These are phyloP conservation scores for Kuraishia piskuri DNA, from an alignment of 805 yeast genomes.

Conservation along the genomic window DNA sequence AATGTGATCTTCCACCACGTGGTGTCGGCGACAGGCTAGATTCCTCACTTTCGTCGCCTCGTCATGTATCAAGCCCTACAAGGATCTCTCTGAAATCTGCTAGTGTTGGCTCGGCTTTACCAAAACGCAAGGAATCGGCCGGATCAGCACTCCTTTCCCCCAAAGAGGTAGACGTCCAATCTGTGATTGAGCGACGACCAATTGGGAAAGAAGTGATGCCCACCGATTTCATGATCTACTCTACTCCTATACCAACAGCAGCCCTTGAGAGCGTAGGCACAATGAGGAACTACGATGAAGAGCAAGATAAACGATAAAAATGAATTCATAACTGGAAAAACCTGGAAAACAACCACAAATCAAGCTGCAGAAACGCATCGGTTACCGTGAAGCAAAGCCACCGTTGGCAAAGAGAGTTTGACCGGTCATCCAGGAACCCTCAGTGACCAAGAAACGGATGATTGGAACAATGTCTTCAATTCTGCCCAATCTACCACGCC, in stretches of 20 bases:
- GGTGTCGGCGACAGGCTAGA: too few relatives aligned
- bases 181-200: not conserved
- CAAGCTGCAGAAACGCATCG: not conserved
- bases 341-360: not conserved
- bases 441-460: slow-evolving; percentile 48
- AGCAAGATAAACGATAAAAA: too few relatives aligned
- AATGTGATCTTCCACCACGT: too few relatives aligned
- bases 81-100: too few relatives aligned
- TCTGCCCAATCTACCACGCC: slow-evolving; percentile 44
- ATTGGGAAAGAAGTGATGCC: not conserved
- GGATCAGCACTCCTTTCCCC: too few relatives aligned
- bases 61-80: too few relatives aligned
- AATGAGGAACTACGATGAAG: too few relatives aligned
- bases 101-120: too few relatives aligned
- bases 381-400: slow-evolving; percentile 54
- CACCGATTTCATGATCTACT: not conserved
- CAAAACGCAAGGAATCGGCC: too few relatives aligned
- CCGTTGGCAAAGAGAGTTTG: slow-evolving; percentile 60
- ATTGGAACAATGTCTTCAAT: slow-evolving; percentile 57
- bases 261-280: not conserved
- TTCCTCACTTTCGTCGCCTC: too few relatives aligned
- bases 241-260: not conserved
- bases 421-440: slow-evolving; percentile 65
- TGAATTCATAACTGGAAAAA: too few relatives aligned
- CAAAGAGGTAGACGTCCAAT: too few relatives aligned